Conservation (phyloP, 768 basidiomycete genomes). For the Amanita exitialis region DNA sequence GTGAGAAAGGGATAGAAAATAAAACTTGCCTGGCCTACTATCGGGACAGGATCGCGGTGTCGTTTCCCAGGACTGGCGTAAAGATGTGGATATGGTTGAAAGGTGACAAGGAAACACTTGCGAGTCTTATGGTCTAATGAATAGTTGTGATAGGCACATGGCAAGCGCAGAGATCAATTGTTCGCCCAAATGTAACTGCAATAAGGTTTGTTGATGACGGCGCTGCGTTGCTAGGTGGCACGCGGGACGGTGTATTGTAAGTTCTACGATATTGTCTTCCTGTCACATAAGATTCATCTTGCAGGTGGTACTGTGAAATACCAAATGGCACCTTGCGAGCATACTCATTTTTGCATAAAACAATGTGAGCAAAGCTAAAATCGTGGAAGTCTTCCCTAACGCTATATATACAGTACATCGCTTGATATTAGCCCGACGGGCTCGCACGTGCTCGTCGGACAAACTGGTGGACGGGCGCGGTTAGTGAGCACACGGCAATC, state of each 20-base stretch:
- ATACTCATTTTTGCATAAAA: slow-evolving; percentile 45
- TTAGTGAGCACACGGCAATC: slow-evolving; percentile 40
- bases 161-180: slow-evolving; percentile 54
- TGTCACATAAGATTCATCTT: slow-evolving; percentile 3
- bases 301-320: slow-evolving; percentile 60
- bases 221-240: slow-evolving; percentile 55
- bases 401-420: slow-evolving; percentile 27
- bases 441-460: slow-evolving; percentile 42
- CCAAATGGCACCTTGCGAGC: slow-evolving; percentile 58
- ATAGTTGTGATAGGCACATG: slow-evolving; percentile 36
- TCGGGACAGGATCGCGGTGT: slow-evolving; percentile 51
- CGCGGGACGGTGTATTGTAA: slow-evolving; percentile 60
- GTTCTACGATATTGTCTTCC: slow-evolving; percentile 11
- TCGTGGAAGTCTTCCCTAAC: background rate
- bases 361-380: slow-evolving; percentile 35
- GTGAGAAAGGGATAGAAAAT: slow-evolving; percentile 22
- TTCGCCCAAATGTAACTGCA: slow-evolving; percentile 53
- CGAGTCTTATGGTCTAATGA: background rate
- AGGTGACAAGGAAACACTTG: slow-evolving; percentile 25
- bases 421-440: slow-evolving; percentile 42
- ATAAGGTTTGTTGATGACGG: slow-evolving; percentile 58
- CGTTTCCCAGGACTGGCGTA: slow-evolving; percentile 47
- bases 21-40: slow-evolving; percentile 44
- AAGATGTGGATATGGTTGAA: slow-evolving; percentile 56
- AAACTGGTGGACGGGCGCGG: slow-evolving; percentile 37